These are phyloP conservation scores for Urochloa ruziziensis DNA, from an alignment of 176 grass and related monocot species.

Conservation along the genomic window DNA sequence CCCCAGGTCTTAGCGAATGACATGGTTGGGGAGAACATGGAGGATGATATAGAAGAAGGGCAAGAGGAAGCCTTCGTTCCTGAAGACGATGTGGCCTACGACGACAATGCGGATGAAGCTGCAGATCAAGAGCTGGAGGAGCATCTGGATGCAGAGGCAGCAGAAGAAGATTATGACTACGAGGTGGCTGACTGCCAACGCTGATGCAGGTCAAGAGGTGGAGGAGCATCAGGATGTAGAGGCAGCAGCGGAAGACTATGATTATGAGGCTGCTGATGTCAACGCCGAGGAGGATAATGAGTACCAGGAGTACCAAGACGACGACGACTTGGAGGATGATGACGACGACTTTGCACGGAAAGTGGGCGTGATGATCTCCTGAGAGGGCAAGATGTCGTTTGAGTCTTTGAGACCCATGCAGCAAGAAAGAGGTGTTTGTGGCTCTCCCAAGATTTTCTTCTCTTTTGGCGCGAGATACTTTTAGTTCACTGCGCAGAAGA, in stretches of 20 bases:
- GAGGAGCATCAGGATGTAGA: constrained; percentile 27
- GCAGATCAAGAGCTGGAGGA: constrained; percentile 26
- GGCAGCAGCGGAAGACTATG: constrained; percentile 33
- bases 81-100: constrained; percentile 37
- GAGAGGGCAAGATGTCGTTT: background rate
- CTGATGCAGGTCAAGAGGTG: constrained; percentile 9
- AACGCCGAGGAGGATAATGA: constrained; percentile 40
- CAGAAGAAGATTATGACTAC: constrained; percentile 32
- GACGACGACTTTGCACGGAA: constrained; percentile 55
- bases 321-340: constrained; percentile 52
- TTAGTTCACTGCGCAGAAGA: constrained; percentile 28
- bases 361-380: constrained; percentile 51
- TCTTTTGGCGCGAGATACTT: constrained; percentile 30
- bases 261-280: constrained; percentile 25
- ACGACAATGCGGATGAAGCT: background rate
- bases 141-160: constrained; percentile 19
- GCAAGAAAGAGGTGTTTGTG: background rate
- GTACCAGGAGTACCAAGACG: constrained; percentile 47
- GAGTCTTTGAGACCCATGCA: constrained; percentile 6
- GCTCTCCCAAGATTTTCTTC: constrained; percentile 19
- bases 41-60: constrained; percentile 22
- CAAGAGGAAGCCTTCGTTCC: constrained; percentile 35
- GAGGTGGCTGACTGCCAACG: constrained; percentile 14
- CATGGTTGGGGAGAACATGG: background rate
- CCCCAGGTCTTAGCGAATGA: background rate